Percentiles rank a stretch among this genome's conserved stretches.
phyloP scores from a whole-genome alignment of 1,284 basidiomycete species.

The Ganoderma multipileum region DNA sequence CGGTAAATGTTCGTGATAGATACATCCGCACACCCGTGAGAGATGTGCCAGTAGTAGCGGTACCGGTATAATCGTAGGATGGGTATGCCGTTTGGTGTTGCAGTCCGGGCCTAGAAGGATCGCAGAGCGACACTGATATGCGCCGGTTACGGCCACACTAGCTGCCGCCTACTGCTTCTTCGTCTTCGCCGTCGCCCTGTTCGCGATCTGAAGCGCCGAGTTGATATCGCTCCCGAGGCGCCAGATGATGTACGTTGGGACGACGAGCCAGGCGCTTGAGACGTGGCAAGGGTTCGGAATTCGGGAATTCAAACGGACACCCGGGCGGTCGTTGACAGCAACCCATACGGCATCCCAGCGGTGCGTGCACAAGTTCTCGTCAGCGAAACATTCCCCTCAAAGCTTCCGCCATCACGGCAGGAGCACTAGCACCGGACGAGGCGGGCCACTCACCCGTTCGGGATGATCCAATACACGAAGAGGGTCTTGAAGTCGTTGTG shows the following conservation, averaged over 20 bases:
- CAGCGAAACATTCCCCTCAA: background rate
- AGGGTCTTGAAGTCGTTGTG: conserved; percentile 70
- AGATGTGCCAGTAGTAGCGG: background rate
- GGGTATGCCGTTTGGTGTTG: background rate
- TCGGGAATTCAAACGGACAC: background rate
- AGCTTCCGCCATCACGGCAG: conserved; percentile 1
- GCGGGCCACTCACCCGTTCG: conserved; percentile 70
- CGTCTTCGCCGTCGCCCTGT: conserved; percentile 29
- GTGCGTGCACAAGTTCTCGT: conserved; percentile 2
- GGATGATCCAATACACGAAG: conserved; percentile 74
- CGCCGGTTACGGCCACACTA: conserved; percentile 16
- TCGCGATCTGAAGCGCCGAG: conserved; percentile 49
- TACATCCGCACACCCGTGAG: too few relatives aligned
- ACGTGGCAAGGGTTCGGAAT: background rate
- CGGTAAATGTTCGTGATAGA: conserved; percentile 11
- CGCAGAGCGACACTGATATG: background rate
- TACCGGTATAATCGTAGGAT: background rate
- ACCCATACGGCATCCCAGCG: background rate
- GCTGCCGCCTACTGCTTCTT: conserved; percentile 33
- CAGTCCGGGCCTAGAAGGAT: background rate
- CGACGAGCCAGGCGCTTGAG: conserved; percentile 72
- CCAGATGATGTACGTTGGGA: conserved; percentile 66
- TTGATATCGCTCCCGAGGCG: conserved; percentile 65
- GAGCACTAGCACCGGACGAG: conserved; percentile 5
- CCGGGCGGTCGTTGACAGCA: background rate